Conservation (phyloP, 2,329 filamentous ascomycete genomes). For the Lasiodiplodia sp. region DNA sequence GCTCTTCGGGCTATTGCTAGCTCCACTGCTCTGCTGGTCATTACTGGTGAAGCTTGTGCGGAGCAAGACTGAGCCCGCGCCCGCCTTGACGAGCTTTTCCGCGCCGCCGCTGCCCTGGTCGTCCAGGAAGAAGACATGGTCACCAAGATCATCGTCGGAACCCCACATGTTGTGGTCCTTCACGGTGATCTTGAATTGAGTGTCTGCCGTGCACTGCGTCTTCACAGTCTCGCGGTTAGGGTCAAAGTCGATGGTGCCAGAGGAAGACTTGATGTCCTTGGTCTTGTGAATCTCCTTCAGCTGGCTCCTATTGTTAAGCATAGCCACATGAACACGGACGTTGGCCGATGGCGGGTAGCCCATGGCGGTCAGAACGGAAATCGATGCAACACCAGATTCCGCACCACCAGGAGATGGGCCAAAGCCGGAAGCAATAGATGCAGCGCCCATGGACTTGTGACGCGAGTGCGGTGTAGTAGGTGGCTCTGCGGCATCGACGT, state of each 20-base stretch:
- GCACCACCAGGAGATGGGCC: conserved; percentile 56
- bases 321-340: conserved; percentile 72
- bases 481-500: conserved; percentile 38
- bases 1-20: conserved; percentile 35
- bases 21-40: conserved; percentile 48
- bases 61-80: conserved; percentile 74
- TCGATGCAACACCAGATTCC: conserved; percentile 77
- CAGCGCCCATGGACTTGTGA: conserved; percentile 45
- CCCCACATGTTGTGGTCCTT: conserved; percentile 87
- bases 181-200: conserved; percentile 84
- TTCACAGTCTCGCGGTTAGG: conserved; percentile 75
- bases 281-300: conserved; percentile 87
- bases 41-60: conserved; percentile 73
- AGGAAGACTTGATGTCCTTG: conserved; percentile 80
- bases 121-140: conserved; percentile 89
- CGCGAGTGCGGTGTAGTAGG: conserved; percentile 41
- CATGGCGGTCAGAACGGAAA: conserved; percentile 79
- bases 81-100: conserved; percentile 78
- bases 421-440: conserved; percentile 49
- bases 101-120: conserved; percentile 72
- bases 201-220: conserved; percentile 77
- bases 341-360: conserved; percentile 80
- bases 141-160: conserved; percentile 82
- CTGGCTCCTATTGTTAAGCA: conserved; percentile 58
- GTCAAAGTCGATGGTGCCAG: conserved; percentile 69